phyloP scores from a whole-genome alignment of 306 rosid species.

The Prunus armeniaca region DNA sequence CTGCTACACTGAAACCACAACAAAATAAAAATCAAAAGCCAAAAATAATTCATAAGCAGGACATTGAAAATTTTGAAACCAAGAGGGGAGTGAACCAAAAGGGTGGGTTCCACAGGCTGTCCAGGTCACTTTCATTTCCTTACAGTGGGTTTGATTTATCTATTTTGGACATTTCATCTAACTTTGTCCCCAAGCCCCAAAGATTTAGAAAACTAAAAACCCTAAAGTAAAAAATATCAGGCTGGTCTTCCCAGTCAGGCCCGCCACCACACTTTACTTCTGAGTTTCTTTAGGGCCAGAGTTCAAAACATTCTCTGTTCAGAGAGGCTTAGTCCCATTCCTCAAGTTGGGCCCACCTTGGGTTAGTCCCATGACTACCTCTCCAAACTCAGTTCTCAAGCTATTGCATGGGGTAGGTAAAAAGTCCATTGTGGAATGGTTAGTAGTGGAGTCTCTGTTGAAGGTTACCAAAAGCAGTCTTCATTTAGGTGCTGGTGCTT shows the following conservation, averaged over 20 bases:
- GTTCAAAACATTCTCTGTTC: background rate
- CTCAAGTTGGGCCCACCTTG: background rate
- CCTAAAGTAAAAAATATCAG: background rate
- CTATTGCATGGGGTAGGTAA: background rate
- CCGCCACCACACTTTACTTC: background rate
- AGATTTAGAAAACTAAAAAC: too few species aligned
- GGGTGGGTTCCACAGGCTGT: conserved; percentile 4
- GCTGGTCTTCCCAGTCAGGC: background rate
- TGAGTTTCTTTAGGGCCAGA: background rate
- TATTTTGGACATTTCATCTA: background rate
- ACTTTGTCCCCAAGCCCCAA: background rate
- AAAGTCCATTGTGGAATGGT: background rate
- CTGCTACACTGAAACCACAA: background rate
- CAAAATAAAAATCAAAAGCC: background rate
- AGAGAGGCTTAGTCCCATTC: background rate
- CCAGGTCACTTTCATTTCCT: background rate
- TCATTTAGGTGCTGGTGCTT: too few species aligned
- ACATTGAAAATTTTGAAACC: background rate
- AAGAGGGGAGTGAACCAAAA: background rate
- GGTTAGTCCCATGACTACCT: background rate
- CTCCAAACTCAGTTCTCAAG: background rate
- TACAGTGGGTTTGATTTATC: background rate
- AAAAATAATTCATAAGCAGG: background rate
- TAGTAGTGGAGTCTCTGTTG: too few species aligned
- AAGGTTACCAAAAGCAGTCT: background rate